Conservation (phyloP, 148 eudicot species). For the Polygonum aviculare region DNA sequence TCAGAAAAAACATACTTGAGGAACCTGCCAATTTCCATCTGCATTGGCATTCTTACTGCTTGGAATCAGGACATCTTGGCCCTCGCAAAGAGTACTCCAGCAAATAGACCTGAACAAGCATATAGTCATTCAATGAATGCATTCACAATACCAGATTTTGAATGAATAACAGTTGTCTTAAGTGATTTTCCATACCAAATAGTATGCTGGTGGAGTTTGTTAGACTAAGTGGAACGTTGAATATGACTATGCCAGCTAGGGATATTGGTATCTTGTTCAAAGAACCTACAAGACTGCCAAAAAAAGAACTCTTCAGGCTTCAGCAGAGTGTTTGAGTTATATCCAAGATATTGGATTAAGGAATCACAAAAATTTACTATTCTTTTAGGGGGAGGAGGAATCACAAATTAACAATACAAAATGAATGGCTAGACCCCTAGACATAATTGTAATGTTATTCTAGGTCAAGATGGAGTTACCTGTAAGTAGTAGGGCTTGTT, state of each 20-base stretch:
- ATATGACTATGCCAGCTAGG: constrained; percentile 53
- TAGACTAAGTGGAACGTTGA: constrained; percentile 62
- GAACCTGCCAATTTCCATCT: neutral
- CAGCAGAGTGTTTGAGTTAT: neutral
- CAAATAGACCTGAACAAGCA: constrained; percentile 51
- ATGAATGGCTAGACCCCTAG: neutral
- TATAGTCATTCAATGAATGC: neutral
- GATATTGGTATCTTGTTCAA: constrained; percentile 79
- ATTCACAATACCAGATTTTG: neutral
- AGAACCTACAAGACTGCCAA: constrained; percentile 65
- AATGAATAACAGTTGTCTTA: neutral
- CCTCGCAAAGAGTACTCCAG: constrained; percentile 74
- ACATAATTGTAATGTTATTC: neutral
- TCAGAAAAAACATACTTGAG: neutral
- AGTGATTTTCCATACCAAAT: constrained; percentile 41
- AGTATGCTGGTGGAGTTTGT: constrained; percentile 68
- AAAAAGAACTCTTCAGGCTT: neutral
- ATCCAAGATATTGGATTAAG: neutral
- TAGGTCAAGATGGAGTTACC: constrained; percentile 27
- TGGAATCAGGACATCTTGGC: constrained; percentile 64
- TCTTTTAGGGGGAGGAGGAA: neutral
- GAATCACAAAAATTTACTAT: neutral
- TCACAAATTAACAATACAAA: neutral
- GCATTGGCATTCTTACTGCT: neutral
- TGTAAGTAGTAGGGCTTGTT: constrained; percentile 82